These are phyloP conservation scores for Delonix regia DNA, from an alignment of 306 rosid genomes.

Conservation along the genomic window DNA sequence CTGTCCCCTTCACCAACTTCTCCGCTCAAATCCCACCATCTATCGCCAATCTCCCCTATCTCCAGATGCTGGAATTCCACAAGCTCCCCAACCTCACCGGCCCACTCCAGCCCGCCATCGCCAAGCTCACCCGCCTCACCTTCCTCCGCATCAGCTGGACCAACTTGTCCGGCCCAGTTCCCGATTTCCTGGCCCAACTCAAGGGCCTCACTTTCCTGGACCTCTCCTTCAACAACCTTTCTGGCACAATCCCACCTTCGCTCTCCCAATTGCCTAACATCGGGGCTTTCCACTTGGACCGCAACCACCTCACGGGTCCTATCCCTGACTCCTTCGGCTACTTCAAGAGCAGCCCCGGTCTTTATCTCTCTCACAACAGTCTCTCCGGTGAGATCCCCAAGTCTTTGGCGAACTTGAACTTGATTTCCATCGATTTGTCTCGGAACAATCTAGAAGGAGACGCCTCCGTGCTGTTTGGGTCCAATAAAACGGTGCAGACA, in stretches of 20 bases:
- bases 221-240: slow-evolving; percentile 59
- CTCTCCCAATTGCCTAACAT: slow-evolving; percentile 52
- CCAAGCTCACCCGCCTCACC: slow-evolving; percentile 54
- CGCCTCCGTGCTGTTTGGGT: slow-evolving; percentile 53
- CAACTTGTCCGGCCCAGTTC: slow-evolving; percentile 62
- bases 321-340: slow-evolving; percentile 61
- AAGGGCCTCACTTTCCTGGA: slow-evolving; percentile 45
- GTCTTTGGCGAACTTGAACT: slow-evolving; percentile 35
- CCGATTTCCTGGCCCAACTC: slow-evolving; percentile 56
- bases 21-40: slow-evolving; percentile 68
- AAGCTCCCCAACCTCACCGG: slow-evolving; percentile 65
- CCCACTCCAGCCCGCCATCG: slow-evolving; percentile 63
- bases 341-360: slow-evolving; percentile 33
- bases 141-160: slow-evolving; percentile 51
- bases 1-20: slow-evolving; percentile 16
- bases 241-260: slow-evolving; percentile 59
- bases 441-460: slow-evolving; percentile 70
- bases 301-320: slow-evolving; percentile 58
- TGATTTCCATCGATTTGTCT: slow-evolving; percentile 42
- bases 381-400: slow-evolving; percentile 66
- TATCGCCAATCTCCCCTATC: slow-evolving; percentile 59
- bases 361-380: slow-evolving; percentile 63
- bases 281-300: slow-evolving; percentile 39
- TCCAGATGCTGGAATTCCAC: slow-evolving; percentile 55
- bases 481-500: slow-evolving; percentile 25